Percentiles rank a stretch among this genome's conserved stretches.
Conservation (phyloP, 2,329 filamentous ascomycete genomes). For the Colletotrichum costaricense region DNA sequence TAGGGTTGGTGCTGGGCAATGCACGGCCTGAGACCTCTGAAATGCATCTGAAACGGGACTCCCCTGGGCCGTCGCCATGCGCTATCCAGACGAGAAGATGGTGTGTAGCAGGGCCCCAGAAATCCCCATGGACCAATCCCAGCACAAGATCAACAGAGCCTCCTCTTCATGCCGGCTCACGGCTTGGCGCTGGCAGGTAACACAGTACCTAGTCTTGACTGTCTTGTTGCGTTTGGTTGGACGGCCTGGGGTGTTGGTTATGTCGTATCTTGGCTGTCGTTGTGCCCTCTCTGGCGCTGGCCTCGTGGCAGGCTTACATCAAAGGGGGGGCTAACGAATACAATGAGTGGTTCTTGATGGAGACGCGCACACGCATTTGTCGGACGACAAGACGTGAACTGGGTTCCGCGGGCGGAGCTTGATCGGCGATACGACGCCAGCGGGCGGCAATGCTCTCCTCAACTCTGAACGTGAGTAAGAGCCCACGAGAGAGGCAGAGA, state of each 20-base stretch:
- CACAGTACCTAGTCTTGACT: neutral
- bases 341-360: neutral
- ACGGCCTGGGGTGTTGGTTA: neutral
- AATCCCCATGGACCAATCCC: conserved; percentile 36
- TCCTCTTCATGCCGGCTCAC: conserved; percentile 13
- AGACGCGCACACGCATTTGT: conserved; percentile 12
- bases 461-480: neutral
- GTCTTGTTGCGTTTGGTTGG: neutral
- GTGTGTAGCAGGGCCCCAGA: conserved; percentile 30
- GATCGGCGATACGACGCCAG: conserved; percentile 13
- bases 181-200: conserved; percentile 19
- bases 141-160: conserved; percentile 19
- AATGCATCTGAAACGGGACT: conserved; percentile 50
- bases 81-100: conserved; percentile 32
- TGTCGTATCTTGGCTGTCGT: neutral
- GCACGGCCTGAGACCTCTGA: conserved; percentile 42
- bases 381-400: conserved; percentile 19
- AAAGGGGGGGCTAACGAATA: neutral
- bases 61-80: conserved; percentile 43
- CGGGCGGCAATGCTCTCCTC: neutral
- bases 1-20: conserved; percentile 27
- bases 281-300: neutral
- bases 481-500: neutral
- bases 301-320: conserved; percentile 23
- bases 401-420: neutral